These are phyloP conservation scores for Galerina marginata DNA, from an alignment of 768 basidiomycete genomes.

Conservation along the genomic window DNA sequence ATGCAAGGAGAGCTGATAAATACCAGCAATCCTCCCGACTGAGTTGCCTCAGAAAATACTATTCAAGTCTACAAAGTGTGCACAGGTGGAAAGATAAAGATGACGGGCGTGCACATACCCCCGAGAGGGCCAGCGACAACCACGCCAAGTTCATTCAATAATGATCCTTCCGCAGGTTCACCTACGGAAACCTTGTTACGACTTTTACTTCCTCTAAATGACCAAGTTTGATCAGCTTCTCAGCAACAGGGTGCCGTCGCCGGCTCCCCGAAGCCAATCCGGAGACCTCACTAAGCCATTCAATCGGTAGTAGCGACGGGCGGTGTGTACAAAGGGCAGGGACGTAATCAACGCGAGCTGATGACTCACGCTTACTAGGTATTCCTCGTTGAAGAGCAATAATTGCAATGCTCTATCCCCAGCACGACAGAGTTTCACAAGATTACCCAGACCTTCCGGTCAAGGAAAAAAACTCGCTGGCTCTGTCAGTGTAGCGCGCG, in stretches of 20 bases:
- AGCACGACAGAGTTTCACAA: slow-evolving; percentile 42
- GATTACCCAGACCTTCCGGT: slow-evolving; percentile 65
- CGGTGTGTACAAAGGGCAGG: slow-evolving; percentile 92
- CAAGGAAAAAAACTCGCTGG: slow-evolving; percentile 83
- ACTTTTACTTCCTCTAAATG: slow-evolving; percentile 88
- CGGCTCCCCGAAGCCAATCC: slow-evolving; percentile 74
- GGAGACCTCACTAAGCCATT: slow-evolving; percentile 89
- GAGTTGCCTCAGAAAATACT: slow-evolving; percentile 13
- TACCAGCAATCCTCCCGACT: slow-evolving; percentile 15
- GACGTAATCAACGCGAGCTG: slow-evolving; percentile 90
- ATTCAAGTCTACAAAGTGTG: slow-evolving; percentile 40
- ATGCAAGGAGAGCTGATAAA: slow-evolving; percentile 18
- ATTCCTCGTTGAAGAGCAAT: slow-evolving; percentile 93
- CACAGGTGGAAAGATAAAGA: slow-evolving; percentile 53
- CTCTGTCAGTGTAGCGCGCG: slow-evolving; percentile 89
- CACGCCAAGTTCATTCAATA: slow-evolving; percentile 45
- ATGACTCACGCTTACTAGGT: slow-evolving; percentile 89
- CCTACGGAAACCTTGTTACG: slow-evolving; percentile 83
- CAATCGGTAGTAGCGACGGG: slow-evolving; percentile 91
- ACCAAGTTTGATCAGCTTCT: slow-evolving; percentile 75
- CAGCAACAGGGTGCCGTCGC: slow-evolving; percentile 51
- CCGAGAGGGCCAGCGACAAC: slow-evolving; percentile 37
- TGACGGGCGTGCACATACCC: slow-evolving; percentile 43
- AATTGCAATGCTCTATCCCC: slow-evolving; percentile 92
- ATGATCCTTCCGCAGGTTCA: slow-evolving; percentile 85